Evolutionary conservation across 2,329 filamentous ascomycete species (phyloP), one percentile per base, ranked within the genome.

Genomic region (Triangularia verruculosa): DNA sequence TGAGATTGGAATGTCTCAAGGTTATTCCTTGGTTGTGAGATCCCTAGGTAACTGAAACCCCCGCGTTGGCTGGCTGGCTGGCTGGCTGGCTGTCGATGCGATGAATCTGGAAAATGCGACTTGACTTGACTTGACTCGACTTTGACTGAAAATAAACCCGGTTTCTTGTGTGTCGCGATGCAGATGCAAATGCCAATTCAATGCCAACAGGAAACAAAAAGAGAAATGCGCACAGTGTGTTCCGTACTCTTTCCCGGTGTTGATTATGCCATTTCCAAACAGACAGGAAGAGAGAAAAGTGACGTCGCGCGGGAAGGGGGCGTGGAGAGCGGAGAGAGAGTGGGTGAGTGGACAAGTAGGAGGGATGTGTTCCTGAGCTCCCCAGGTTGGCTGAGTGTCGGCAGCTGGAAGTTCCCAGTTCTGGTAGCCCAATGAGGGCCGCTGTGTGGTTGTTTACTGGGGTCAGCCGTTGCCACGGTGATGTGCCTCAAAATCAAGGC

Each of bases 241-340:
- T 17, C n/a, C 13, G 34, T 5, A 5, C 13, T 43, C n/a, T n/a
- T 13, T 43, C 34, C 2, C n/a, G 17, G 39, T 47, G 6, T 6
- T 47, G 8, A 20, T 61, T 61, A 69, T 66, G 65, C 67, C 68
- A 67, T 68, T 64, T 64, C 65, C 32, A 57, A 62, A 54, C 61
- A 61, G 34, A n/a, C n/a, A n/a, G n/a, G n/a, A n/a, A n/a, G n/a
- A n/a, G n/a, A n/a, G n/a, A n/a, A n/a, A n/a, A 39, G 54, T 52
- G 47, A 54, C 54, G 28, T 57, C 47, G 56, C n/a, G n/a, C n/a
- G n/a, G n/a, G n/a, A n/a, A n/a, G n/a, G n/a, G n/a, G n/a, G n/a
- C n/a, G n/a, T n/a, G 28, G 39, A 32, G 13, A 5, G 39, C n/a
- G 39, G 34, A n/a, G 3, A 5, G n/a, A 9, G 39, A 47, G 39